Conservation (phyloP, 306 rosid genomes). For the Cicer bijugum region DNA sequence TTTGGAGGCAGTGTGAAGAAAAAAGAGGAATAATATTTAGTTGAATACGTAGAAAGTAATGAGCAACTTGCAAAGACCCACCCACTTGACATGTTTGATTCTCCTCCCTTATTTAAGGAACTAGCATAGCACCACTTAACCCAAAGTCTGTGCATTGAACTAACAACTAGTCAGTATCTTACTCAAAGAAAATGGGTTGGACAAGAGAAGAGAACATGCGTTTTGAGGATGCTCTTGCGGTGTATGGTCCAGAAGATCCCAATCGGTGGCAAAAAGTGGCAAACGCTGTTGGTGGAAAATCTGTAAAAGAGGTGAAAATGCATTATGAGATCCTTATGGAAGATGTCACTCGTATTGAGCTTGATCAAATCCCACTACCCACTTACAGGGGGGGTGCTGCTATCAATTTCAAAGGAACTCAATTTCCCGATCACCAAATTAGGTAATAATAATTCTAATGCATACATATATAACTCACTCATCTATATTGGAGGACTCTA, state of each 20-base stretch:
- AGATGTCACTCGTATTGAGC: conserved; percentile 76
- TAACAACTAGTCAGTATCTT: neutral
- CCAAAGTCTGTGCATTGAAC: conserved; percentile 27
- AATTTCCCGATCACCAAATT: conserved; percentile 46
- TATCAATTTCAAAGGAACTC: conserved; percentile 42
- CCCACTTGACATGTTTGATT: conserved; percentile 20
- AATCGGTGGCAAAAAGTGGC: conserved; percentile 91
- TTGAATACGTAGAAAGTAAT: conserved; percentile 43
- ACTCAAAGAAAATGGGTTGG: conserved; percentile 51
- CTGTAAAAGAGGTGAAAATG: conserved; percentile 69
- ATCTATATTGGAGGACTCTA: neutral
- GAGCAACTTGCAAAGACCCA: conserved; percentile 58
- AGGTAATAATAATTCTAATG: conserved; percentile 63
- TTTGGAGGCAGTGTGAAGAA: too few species aligned
- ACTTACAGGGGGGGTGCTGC: conserved; percentile 54
- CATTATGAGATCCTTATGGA: conserved; percentile 81
- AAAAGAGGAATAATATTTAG: conserved; percentile 59
- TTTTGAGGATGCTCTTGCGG: conserved; percentile 90
- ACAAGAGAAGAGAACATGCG: conserved; percentile 77
- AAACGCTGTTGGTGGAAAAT: conserved; percentile 82
- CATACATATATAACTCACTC: too few species aligned
- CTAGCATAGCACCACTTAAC: conserved; percentile 44
- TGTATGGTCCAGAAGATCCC: conserved; percentile 76
- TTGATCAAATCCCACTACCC: conserved; percentile 74
- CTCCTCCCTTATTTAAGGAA: conserved; percentile 57